Percentiles rank a stretch among this genome's conserved stretches.
These are phyloP conservation scores for Vaccinium macrocarpon DNA, from an alignment of 148 eudicot genomes.

Conservation along the genomic window DNA sequence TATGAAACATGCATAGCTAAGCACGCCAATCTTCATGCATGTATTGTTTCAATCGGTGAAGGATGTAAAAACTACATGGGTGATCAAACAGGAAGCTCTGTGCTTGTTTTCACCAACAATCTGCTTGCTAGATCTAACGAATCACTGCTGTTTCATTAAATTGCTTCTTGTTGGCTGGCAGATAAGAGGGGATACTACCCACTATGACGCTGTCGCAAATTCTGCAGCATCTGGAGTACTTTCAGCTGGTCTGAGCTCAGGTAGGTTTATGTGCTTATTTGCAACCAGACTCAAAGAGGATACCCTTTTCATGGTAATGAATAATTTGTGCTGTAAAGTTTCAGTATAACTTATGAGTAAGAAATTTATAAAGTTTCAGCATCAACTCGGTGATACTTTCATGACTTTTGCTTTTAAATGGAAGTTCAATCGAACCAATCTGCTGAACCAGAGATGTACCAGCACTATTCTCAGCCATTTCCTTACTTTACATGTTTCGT, in stretches of 20 bases:
- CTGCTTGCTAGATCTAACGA: background rate
- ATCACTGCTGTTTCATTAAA: background rate
- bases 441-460: background rate
- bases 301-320: background rate
- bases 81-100: background rate
- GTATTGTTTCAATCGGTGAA: background rate
- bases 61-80: background rate
- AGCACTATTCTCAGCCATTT: background rate
- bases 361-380: background rate
- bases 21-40: background rate
- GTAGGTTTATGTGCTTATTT: slow-evolving; percentile 29
- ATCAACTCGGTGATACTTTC: background rate
- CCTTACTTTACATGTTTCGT: background rate
- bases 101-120: background rate
- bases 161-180: slow-evolving; percentile 23
- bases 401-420: background rate
- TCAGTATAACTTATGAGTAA: background rate
- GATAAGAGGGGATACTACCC: slow-evolving; percentile 94
- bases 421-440: background rate
- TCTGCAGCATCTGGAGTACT: slow-evolving; percentile 93
- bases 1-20: background rate
- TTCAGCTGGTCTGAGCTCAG: slow-evolving; percentile 88
- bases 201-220: slow-evolving; percentile 97
- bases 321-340: background rate
- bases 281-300: background rate